Conservation (phyloP, 2,329 filamentous ascomycete species). For the Arthrobotrys sinensis region DNA sequence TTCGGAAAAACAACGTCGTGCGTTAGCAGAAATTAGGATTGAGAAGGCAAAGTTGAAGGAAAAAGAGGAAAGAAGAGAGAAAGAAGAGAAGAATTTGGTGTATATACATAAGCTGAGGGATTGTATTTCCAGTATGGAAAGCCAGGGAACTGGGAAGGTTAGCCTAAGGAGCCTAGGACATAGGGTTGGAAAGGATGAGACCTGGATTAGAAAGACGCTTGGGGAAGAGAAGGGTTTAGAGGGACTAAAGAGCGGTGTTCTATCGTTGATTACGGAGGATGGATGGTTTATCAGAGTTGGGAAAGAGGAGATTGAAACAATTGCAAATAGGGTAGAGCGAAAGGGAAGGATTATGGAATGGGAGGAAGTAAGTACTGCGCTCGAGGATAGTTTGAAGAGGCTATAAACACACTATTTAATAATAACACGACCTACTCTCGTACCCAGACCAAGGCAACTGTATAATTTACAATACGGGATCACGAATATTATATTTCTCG, state of each 20-base stretch:
- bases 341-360: slow-evolving; percentile 39
- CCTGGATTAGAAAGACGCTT: slow-evolving; percentile 32
- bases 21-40: slow-evolving; percentile 53
- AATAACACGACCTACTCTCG: too few relatives aligned
- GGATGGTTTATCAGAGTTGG: slow-evolving; percentile 57
- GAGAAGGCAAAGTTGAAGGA: slow-evolving; percentile 51
- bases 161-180: slow-evolving; percentile 46
- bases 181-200: slow-evolving; percentile 48
- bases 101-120: slow-evolving; percentile 14
- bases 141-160: slow-evolving; percentile 27
- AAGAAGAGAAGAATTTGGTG: slow-evolving; percentile 27
- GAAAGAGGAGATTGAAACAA: slow-evolving; percentile 22
- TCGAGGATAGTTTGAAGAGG: slow-evolving; percentile 40
- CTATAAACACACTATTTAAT: slow-evolving; percentile 19
- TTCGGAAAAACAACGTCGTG: slow-evolving; percentile 55
- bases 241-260: not conserved
- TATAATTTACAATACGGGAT: too few relatives aligned
- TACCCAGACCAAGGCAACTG: too few relatives aligned
- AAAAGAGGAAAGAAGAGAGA: slow-evolving; percentile 37
- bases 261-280: slow-evolving; percentile 42
- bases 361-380: slow-evolving; percentile 43
- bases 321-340: slow-evolving; percentile 32
- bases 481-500: too few relatives aligned
- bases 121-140: slow-evolving; percentile 2
- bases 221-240: slow-evolving; percentile 25